Base-by-base conservation (phyloP, 306 rosid genomes). In the Inga leiocalycina region DNA sequence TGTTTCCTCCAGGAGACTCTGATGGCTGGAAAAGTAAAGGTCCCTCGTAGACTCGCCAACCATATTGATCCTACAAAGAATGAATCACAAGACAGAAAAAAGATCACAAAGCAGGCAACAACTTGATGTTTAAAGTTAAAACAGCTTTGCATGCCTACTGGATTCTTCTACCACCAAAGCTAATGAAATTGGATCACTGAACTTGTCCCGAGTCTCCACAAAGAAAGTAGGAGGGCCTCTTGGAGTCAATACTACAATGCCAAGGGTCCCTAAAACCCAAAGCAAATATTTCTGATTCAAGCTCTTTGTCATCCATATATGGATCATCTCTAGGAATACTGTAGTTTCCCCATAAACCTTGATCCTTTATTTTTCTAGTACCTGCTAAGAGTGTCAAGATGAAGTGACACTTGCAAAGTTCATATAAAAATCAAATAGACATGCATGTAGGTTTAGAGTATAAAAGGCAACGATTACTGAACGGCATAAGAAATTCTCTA, bases 211-310 rank as follows among this genome's bases (percentile, higher is more conserved):
- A 19, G 65, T 84, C 88, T 77, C 84, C 90, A 69, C 90, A 89
- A 15, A 86, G 71, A 68, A 89, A 89, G 75, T 86, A 84, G 66
- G 84, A 81, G 34, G 87, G 87, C 35, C 90, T 84, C 61, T 80
- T 10, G 19, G 87, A 86, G 67, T 84, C 90, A 80, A 89, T 84
- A 79, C 90, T 89, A 54, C 90, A 84, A 13, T 82, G 87, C 90
- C 88, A 89, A 20, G 88, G 75, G 79, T 89, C 82, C 73, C 81
- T 81, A 13, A 84, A 77, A 35, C 88, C 90, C 44, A 82, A 43
- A 79, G 86, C 86, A 87, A 82, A 89, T 56, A 87, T 74, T 75
- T 86, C 86, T 41, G 80, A 77, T 61, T 66, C 77, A 56, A 82
- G 79, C 52, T 80, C 88, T 72, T 86, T 77, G 76, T 78, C 83